phyloP scores from a whole-genome alignment of 768 basidiomycete genomes.

The Boletus bicolor region DNA sequence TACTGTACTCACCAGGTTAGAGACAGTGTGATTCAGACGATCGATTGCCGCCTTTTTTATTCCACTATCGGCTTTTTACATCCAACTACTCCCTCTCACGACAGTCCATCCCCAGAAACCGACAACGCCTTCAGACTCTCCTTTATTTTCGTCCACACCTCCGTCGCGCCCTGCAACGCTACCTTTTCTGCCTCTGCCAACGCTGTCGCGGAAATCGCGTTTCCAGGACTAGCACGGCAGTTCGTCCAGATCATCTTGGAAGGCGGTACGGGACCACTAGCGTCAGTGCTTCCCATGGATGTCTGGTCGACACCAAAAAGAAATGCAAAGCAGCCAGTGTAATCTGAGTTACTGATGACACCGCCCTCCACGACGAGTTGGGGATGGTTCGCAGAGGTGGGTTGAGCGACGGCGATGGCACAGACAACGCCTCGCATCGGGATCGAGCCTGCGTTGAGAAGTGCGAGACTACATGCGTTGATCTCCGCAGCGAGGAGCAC shows the following conservation, averaged over 20 bases:
- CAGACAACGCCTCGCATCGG: conserved; percentile 75
- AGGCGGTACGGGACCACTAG: conserved; percentile 13
- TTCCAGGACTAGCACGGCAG: conserved; percentile 16
- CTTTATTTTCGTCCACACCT: conserved; percentile 50
- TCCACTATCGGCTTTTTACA: background rate
- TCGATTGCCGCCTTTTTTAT: background rate
- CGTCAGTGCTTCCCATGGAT: background rate
- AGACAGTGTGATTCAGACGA: background rate
- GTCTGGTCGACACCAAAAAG: conserved; percentile 34
- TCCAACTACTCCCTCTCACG: conserved; percentile 32
- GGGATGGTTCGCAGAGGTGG: conserved; percentile 12
- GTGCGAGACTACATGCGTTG: conserved; percentile 66
- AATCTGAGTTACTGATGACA: conserved; percentile 29
- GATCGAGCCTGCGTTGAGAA: conserved; percentile 66
- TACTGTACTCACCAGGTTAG: background rate
- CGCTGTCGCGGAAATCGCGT: conserved; percentile 38
- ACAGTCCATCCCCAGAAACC: conserved; percentile 30
- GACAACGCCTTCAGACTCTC: conserved; percentile 31
- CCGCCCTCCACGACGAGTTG: conserved; percentile 45
- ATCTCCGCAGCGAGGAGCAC: conserved; percentile 60
- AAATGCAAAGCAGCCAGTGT: conserved; percentile 70
- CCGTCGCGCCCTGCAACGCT: conserved; percentile 43
- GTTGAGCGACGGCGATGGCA: conserved; percentile 56
- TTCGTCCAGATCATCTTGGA: conserved; percentile 29
- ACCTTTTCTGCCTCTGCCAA: conserved; percentile 46